phyloP scores from a whole-genome alignment of 805 yeast genomes.

The Kazachstania taianensis region DNA sequence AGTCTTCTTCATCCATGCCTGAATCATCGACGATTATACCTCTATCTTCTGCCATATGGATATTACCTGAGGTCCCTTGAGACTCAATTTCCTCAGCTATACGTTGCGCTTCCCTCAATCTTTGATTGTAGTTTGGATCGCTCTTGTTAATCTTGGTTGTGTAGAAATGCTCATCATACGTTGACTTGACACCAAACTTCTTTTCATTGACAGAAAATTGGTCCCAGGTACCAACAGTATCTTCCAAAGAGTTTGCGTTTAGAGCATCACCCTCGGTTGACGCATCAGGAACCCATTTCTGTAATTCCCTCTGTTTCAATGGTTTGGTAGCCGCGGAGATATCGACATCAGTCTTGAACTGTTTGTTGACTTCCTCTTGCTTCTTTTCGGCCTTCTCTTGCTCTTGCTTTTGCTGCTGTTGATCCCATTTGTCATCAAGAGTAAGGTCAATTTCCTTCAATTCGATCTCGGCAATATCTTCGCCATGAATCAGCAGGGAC shows the following conservation, averaged over 20 bases:
- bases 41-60: constrained; percentile 87
- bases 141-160: constrained; percentile 66
- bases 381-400: constrained; percentile 4
- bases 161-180: constrained; percentile 74
- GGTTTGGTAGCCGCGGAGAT: constrained; percentile 44
- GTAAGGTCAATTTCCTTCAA: constrained; percentile 28
- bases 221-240: constrained; percentile 54
- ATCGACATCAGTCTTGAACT: constrained; percentile 77
- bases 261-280: constrained; percentile 11
- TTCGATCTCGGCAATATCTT: constrained; percentile 33
- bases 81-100: constrained; percentile 78
- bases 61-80: constrained; percentile 51
- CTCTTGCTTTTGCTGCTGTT: constrained; percentile 5
- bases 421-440: constrained; percentile 17
- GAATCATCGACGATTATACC: constrained; percentile 68
- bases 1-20: constrained; percentile 91
- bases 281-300: constrained; percentile 76
- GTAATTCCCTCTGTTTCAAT: constrained; percentile 59
- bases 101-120: constrained; percentile 60
- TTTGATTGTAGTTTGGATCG: constrained; percentile 62
- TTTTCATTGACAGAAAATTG: constrained; percentile 88
- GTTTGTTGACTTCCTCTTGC: constrained; percentile 7
- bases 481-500: constrained; percentile 24
- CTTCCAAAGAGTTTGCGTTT: constrained; percentile 28
- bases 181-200: constrained; percentile 79